A percentile compares a stretch with the other conserved stretches of the same genome.
Conservation (phyloP, 1,139 yeast species). For the Kurtzmaniella quercitrusa region DNA sequence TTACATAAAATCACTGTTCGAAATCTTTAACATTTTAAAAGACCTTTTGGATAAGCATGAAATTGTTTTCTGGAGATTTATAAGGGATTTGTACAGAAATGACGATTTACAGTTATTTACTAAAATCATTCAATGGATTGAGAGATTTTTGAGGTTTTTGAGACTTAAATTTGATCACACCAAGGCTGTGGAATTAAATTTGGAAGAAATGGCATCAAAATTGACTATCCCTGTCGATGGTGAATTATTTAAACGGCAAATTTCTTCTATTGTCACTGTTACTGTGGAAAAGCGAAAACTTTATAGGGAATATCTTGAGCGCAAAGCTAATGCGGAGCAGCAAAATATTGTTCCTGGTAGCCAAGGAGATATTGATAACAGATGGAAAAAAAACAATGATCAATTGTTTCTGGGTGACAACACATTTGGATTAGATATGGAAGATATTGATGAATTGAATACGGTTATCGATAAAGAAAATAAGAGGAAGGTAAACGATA, state of each 20-base stretch:
- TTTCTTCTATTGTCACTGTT: slow-evolving; percentile 25
- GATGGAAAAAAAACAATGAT: slow-evolving; percentile 47
- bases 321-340: slow-evolving; percentile 11
- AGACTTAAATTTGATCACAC: slow-evolving; percentile 58
- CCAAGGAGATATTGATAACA: slow-evolving; percentile 35
- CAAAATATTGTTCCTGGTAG: slow-evolving; percentile 18
- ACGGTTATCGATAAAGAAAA: slow-evolving; percentile 21
- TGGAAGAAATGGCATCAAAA: slow-evolving; percentile 8
- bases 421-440: slow-evolving; percentile 57
- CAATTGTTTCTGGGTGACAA: slow-evolving; percentile 41
- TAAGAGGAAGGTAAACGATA: neutral
- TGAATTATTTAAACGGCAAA: slow-evolving; percentile 26
- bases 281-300: slow-evolving; percentile 28
- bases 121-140: slow-evolving; percentile 66
- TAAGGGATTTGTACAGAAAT: slow-evolving; percentile 70
- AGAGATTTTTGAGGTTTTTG: slow-evolving; percentile 51
- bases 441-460: slow-evolving; percentile 59
- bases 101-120: slow-evolving; percentile 72
- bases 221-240: slow-evolving; percentile 16
- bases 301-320: slow-evolving; percentile 30
- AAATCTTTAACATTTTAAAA: slow-evolving; percentile 63
- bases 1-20: slow-evolving; percentile 40
- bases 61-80: slow-evolving; percentile 63
- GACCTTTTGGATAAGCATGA: slow-evolving; percentile 67
- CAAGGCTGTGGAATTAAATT: slow-evolving; percentile 26